Evolutionary conservation across 2,329 filamentous ascomycete species (phyloP).

Genomic region (Ophiosphaerella narmari): DNA sequence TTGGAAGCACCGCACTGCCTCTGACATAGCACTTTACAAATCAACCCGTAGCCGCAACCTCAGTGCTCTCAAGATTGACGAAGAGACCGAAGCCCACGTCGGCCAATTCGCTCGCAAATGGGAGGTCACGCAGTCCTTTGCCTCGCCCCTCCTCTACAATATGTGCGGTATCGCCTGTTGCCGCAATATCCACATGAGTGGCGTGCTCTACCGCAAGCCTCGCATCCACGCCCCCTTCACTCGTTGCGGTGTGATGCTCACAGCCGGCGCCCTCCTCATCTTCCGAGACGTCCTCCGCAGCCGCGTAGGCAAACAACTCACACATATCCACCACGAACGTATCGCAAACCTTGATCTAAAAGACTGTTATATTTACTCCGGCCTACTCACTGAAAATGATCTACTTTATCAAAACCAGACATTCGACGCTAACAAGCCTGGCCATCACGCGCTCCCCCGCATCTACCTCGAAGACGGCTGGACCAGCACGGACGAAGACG

Average conservation of each 20-base stretch:
- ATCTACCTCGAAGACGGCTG: conserved; percentile 65
- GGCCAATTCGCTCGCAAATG: conserved; percentile 70
- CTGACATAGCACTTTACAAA: conserved; percentile 63
- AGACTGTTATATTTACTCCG: conserved; percentile 69
- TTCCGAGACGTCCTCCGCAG: conserved; percentile 65
- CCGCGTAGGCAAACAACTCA: conserved; percentile 59
- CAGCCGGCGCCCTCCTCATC: conserved; percentile 63
- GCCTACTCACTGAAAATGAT: conserved; percentile 65
- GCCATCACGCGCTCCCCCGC: conserved; percentile 62
- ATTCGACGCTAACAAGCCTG: conserved; percentile 66
- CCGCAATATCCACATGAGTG: conserved; percentile 65
- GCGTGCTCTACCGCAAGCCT: conserved; percentile 66
- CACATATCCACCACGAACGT: conserved; percentile 66
- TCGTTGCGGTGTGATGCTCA: conserved; percentile 64
- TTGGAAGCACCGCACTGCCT: conserved; percentile 62
- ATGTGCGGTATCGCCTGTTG: conserved; percentile 68
- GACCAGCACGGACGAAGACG: conserved; percentile 67
- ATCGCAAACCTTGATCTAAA: conserved; percentile 63
- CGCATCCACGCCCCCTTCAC: conserved; percentile 66
- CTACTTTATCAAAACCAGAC: conserved; percentile 68
- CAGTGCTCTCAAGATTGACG: conserved; percentile 64
- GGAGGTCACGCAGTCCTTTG: conserved; percentile 67
- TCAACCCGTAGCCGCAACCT: conserved; percentile 63
- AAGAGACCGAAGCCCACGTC: conserved; percentile 67
- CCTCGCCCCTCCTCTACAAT: conserved; percentile 69